Base-by-base conservation (phyloP, 768 basidiomycete species). In the Amanita fuliginea region DNA sequence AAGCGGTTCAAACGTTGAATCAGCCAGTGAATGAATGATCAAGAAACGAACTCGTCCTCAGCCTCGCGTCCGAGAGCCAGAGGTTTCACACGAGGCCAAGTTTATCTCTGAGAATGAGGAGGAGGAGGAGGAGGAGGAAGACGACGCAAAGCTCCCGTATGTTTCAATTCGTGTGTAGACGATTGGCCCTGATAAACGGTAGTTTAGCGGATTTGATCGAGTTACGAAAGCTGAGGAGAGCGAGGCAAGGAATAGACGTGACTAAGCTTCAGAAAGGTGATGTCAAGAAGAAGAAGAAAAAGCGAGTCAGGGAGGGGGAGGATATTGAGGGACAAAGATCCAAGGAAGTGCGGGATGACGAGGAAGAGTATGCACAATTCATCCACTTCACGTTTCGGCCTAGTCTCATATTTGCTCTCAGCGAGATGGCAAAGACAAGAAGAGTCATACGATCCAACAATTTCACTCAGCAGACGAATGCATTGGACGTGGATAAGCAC, bases 381-480 rank as follows among this genome's bases (percentile, higher is more conserved):
- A 10, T 22, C 1, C n/a, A n/a, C n/a, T 35, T n/a, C n/a, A n/a
- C n/a, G n/a, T 2, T 22, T 35, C 21, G 13, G 16, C 41, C 32
- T 2, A 13, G 9, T 22, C 5, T 16, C 6, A 2, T 9, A 8
- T 3, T 4, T 8, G 2, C 21, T 36, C 11, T 45, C 16, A 83
- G 79, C 0, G 81, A 85, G 34, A 72, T 76, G 52, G 78, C 83
- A 2, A 83, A 78, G 51, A 81, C 86, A 8, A 73, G 88, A 51
- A 72, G 81, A 45, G 77, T 83, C 4, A 83, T 94, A 2, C 73
- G 91, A 35, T 70, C 80, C 18, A 95, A 89, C 66, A 96, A 96
- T 67, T 98, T 99, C 61, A 99, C 96, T 0, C 90, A 94, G 54
- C 95, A 97, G 67, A 99, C 95, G 3, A 95, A 96, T 62, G 80